Percentiles rank a stretch among this genome's conserved stretches.
phyloP scores from a whole-genome alignment of 306 rosid species.

The Lagenaria siceraria region DNA sequence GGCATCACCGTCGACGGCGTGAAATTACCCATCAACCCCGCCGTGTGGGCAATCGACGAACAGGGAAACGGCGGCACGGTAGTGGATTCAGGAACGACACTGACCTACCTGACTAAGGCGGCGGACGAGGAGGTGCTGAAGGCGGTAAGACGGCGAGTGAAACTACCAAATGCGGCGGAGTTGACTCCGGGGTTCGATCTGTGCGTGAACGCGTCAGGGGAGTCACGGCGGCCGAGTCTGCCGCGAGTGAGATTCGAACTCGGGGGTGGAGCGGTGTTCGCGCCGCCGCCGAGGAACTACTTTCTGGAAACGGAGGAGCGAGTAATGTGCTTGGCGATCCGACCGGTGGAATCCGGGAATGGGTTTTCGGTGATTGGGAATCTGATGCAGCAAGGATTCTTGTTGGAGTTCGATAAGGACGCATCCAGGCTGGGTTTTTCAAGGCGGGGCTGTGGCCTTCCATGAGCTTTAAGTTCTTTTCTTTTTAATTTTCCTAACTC shows the following conservation, averaged over 20 bases:
- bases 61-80: constrained; percentile 65
- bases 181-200: constrained; percentile 40
- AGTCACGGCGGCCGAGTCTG: constrained; percentile 14
- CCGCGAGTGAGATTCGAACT: constrained; percentile 44
- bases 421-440: constrained; percentile 57
- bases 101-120: constrained; percentile 31
- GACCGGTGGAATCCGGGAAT: constrained; percentile 29
- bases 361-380: constrained; percentile 72
- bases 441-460: constrained; percentile 59
- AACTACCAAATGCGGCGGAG: constrained; percentile 3
- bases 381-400: constrained; percentile 74
- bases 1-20: constrained; percentile 33
- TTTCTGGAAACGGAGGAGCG: constrained; percentile 40
- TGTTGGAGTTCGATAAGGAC: constrained; percentile 60
- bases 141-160: constrained; percentile 27
- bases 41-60: constrained; percentile 41
- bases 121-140: constrained; percentile 38
- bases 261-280: constrained; percentile 23
- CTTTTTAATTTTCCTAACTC: background rate
- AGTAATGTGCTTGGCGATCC: constrained; percentile 54
- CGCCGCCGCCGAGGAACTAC: constrained; percentile 59
- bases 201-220: constrained; percentile 45
- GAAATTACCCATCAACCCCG: constrained; percentile 27
- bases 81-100: constrained; percentile 67
- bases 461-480: background rate